Percentiles rank a stretch among this genome's conserved stretches.
Conservation (phyloP, 768 basidiomycete genomes). For the Candolleomyces eurysporus region DNA sequence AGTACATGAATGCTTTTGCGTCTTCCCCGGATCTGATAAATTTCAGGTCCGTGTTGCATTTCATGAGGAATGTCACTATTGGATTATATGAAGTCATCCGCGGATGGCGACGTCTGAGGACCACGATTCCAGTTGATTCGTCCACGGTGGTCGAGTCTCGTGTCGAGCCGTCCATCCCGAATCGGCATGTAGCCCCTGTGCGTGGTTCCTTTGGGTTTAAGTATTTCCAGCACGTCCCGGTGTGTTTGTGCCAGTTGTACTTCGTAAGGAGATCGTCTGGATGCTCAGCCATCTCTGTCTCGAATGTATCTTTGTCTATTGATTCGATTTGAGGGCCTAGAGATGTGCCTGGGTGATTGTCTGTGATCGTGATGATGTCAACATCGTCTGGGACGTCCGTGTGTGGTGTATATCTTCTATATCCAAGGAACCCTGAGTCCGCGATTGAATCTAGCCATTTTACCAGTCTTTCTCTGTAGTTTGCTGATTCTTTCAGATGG, state of each 20-base stretch:
- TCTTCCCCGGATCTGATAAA: conserved; percentile 6
- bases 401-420: too few relatives aligned
- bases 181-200: background rate
- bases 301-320: background rate
- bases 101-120: background rate
- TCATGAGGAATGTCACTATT: background rate
- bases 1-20: conserved; percentile 10
- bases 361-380: too few relatives aligned
- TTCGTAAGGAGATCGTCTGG: background rate
- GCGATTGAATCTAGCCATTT: background rate
- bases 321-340: too few relatives aligned
- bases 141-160: background rate
- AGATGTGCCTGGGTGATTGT: too few relatives aligned
- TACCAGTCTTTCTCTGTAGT: background rate
- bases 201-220: background rate
- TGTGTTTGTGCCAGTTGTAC: background rate
- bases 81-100: background rate
- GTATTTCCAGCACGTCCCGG: background rate
- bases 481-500: background rate
- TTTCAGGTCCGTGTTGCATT: conserved; percentile 10
- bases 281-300: background rate
- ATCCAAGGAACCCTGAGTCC: too few relatives aligned
- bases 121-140: background rate
- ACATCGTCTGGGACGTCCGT: too few relatives aligned
- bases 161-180: background rate